Evolutionary conservation across 495 filamentous ascomycete genomes (phyloP).

Genomic region (Aspergillus diversus): DNA sequence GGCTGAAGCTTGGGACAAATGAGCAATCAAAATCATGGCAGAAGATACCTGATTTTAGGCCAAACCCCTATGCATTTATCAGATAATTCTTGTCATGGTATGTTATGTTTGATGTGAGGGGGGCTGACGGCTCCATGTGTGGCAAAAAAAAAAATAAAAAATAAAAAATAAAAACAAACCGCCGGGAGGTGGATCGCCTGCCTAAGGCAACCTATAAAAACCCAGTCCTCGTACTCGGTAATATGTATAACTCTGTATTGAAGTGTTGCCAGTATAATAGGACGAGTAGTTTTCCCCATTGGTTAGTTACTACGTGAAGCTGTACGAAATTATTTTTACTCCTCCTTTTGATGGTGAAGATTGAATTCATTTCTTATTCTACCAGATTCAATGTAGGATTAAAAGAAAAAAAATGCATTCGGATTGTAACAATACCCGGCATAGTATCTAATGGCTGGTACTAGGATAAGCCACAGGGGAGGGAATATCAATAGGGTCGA

Average conservation of each 20-base stretch:
- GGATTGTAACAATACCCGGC: too few species aligned
- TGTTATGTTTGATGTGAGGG: slow-evolving; percentile 3
- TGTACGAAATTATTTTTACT: too few species aligned
- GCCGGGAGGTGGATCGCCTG: background rate
- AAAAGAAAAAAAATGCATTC: background rate
- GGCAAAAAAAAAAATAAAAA: slow-evolving; percentile 15
- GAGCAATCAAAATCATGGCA: background rate
- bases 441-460: too few species aligned
- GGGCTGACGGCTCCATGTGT: slow-evolving; percentile 17
- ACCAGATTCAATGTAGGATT: too few species aligned
- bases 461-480: too few species aligned
- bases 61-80: background rate
- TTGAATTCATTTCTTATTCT: too few species aligned
- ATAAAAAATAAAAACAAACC: background rate
- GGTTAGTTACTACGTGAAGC: too few species aligned
- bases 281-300: too few species aligned
- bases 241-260: too few species aligned
- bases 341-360: too few species aligned
- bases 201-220: slow-evolving; percentile 1
- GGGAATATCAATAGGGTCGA: too few species aligned
- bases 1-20: background rate
- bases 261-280: too few species aligned
- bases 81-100: background rate
- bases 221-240: background rate
- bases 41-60: slow-evolving; percentile 1